Conservation (phyloP, 1,139 yeast genomes). For the Suhomyces ambrosiae region DNA sequence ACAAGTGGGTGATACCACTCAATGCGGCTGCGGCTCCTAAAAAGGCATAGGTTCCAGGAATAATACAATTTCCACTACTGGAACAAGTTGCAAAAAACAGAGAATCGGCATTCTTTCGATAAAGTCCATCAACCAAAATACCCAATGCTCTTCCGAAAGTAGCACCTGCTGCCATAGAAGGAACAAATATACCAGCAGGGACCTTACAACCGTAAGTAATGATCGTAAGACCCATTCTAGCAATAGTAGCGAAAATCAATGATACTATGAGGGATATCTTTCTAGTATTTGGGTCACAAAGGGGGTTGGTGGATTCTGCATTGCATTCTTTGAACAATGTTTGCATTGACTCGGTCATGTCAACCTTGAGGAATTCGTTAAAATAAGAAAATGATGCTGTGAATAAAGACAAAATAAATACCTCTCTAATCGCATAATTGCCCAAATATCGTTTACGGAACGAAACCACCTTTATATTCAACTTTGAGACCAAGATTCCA, state of each 20-base stretch:
- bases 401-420: slow-evolving; percentile 60
- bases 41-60: slow-evolving; percentile 93
- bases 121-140: slow-evolving; percentile 60
- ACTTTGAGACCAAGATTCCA: slow-evolving; percentile 79
- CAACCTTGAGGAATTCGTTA: slow-evolving; percentile 76
- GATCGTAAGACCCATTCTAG: slow-evolving; percentile 71
- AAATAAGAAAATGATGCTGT: slow-evolving; percentile 83
- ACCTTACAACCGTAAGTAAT: slow-evolving; percentile 90
- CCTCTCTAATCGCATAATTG: slow-evolving; percentile 68
- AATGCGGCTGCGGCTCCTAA: slow-evolving; percentile 97
- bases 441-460: slow-evolving; percentile 73
- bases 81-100: slow-evolving; percentile 52
- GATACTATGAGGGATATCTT: slow-evolving; percentile 41
- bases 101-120: slow-evolving; percentile 44
- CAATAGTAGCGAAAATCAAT: slow-evolving; percentile 67
- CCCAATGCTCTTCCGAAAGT: slow-evolving; percentile 89
- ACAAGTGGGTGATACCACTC: slow-evolving; percentile 89
- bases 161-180: slow-evolving; percentile 96
- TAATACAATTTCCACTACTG: slow-evolving; percentile 56
- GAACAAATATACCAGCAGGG: slow-evolving; percentile 96
- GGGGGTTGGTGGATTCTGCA: slow-evolving; percentile 37
- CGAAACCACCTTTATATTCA: slow-evolving; percentile 75
- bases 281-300: slow-evolving; percentile 52
- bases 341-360: slow-evolving; percentile 97
- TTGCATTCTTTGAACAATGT: slow-evolving; percentile 84